Conservation (phyloP, 805 yeast genomes). For the Ogataea polymorpha region DNA sequence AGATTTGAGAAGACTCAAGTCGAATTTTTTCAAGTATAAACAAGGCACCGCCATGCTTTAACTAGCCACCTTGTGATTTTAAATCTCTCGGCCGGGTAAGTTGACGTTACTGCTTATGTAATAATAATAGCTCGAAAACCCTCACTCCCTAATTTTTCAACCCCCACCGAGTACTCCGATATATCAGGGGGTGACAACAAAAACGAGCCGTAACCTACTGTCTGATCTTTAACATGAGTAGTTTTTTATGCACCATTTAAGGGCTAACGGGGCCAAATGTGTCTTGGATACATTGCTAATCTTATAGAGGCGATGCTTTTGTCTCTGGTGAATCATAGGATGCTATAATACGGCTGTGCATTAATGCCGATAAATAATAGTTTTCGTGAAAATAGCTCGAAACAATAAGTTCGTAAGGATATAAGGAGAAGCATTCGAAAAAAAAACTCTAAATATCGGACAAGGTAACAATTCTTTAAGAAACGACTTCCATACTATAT, state of each 20-base stretch:
- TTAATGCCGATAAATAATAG: slow-evolving; percentile 16
- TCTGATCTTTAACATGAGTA: slow-evolving; percentile 2
- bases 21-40: slow-evolving; percentile 8
- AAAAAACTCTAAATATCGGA: neutral
- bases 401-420: slow-evolving; percentile 5
- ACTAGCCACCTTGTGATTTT: neutral
- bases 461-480: neutral
- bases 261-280: too few species aligned
- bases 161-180: slow-evolving; percentile 13
- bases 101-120: neutral
- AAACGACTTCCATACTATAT: neutral
- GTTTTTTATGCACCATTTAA: neutral
- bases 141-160: neutral
- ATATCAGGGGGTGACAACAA: slow-evolving; percentile 3
- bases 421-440: slow-evolving; percentile 6
- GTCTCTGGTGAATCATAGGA: neutral
- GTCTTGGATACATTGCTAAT: neutral
- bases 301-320: neutral
- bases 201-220: neutral
- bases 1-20: neutral
- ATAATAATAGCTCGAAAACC: neutral
- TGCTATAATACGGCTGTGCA: slow-evolving; percentile 6
- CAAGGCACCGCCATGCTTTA: slow-evolving; percentile 10
- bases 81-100: slow-evolving; percentile 4
- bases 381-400: slow-evolving; percentile 2